Evolutionary conservation across 148 eudicot species (phyloP), one percentile per base, ranked within the genome.

Genomic region (Heliosperma pusillum): DNA sequence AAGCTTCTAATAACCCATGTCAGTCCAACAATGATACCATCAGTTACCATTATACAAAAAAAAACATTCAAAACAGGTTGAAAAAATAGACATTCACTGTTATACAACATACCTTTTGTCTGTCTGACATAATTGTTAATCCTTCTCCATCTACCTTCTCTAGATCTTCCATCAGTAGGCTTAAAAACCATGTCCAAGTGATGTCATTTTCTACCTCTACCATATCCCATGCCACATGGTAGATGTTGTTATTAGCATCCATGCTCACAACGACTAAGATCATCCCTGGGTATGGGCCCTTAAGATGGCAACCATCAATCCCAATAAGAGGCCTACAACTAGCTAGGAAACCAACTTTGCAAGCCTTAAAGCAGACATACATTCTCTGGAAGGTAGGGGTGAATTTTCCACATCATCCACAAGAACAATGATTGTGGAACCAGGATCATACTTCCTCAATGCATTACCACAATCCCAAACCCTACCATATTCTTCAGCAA

Each of bases 291-390:
- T 61, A 52, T 10, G 77, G 29, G 7, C 59, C 61, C 5, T 74
- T 77, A 25, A 77, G 15, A 12, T 62, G 63, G 17, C 70, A 77
- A n/a, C 70, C 80, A 63, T 77, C 75, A 2, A 77, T 22, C 13
- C 79, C 16, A 44, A 25, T n/a, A n/a, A n/a, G n/a, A n/a, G n/a
- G n/a, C n/a, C n/a, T n/a, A n/a, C n/a, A n/a, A n/a, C n/a, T n/a
- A n/a, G n/a, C n/a, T n/a, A n/a, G n/a, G n/a, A n/a, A n/a, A n/a
- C n/a, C n/a, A n/a, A n/a, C n/a, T n/a, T n/a, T n/a, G n/a, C n/a
- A n/a, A n/a, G n/a, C n/a, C n/a, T n/a, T n/a, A n/a, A n/a, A n/a
- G n/a, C n/a, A n/a, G n/a, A n/a, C n/a, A n/a, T n/a, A n/a, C n/a
- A n/a, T n/a, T n/a, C n/a, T n/a, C n/a, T n/a, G n/a, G n/a, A n/a